phyloP scores from a whole-genome alignment of 495 filamentous ascomycete species.

The Penicillium verhagenii region DNA sequence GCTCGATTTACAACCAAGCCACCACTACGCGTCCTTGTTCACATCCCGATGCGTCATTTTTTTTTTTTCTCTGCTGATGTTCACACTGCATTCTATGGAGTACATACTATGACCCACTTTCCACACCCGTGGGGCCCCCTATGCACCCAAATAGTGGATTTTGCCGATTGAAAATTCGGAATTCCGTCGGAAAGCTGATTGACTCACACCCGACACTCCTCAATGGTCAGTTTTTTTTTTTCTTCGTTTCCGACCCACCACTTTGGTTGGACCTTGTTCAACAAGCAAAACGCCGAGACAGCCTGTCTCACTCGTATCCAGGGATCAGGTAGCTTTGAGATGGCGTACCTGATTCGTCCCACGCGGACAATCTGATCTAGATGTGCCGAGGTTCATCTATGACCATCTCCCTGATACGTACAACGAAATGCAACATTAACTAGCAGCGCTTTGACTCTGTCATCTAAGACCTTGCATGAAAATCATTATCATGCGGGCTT shows the following conservation, averaged over 20 bases:
- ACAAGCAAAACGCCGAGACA: conserved; percentile 17
- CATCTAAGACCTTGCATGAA: conserved; percentile 6
- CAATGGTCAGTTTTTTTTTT: conserved; percentile 2
- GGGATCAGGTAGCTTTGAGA: conserved; percentile 6
- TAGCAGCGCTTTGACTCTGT: conserved; percentile 4
- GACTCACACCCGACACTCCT: conserved; percentile 13
- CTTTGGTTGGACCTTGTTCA: conserved; percentile 5
- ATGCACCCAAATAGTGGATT: background rate
- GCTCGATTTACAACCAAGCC: conserved; percentile 20
- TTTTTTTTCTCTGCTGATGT: conserved; percentile 6
- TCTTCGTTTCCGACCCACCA: background rate
- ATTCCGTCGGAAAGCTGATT: conserved; percentile 8
- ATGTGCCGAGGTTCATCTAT: conserved; percentile 11
- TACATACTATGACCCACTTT: conserved; percentile 7
- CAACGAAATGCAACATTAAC: background rate
- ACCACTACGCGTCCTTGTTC: conserved; percentile 8
- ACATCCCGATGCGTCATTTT: background rate
- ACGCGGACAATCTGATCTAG: background rate
- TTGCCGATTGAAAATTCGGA: background rate
- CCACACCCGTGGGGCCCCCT: conserved; percentile 13
- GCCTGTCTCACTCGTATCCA: background rate
- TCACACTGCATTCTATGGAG: conserved; percentile 9
- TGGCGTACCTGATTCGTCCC: conserved; percentile 9
- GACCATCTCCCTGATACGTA: background rate
- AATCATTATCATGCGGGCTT: conserved; percentile 5